A percentile compares a stretch with the other conserved stretches of the same genome.
These are phyloP conservation scores for Tricholoma hemisulphureum DNA, from an alignment of 768 basidiomycete genomes.

Conservation along the genomic window DNA sequence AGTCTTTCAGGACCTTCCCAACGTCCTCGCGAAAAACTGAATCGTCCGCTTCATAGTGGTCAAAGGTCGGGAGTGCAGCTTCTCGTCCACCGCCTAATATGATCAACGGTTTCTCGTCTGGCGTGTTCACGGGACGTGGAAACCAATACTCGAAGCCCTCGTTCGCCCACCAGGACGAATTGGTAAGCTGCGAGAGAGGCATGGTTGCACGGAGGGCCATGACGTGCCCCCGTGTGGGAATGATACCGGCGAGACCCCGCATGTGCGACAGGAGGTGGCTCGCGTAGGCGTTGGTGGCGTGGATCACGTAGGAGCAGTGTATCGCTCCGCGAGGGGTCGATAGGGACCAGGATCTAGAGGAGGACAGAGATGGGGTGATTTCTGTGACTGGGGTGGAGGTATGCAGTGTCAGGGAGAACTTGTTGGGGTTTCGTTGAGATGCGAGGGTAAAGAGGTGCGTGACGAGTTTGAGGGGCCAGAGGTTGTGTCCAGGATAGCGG, in stretches of 20 bases:
- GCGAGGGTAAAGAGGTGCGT: slow-evolving; percentile 57
- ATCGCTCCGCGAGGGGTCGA: slow-evolving; percentile 65
- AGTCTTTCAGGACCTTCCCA: slow-evolving; percentile 50
- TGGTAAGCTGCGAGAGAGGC: slow-evolving; percentile 37
- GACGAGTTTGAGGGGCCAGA: slow-evolving; percentile 84
- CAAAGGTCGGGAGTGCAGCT: slow-evolving; percentile 40
- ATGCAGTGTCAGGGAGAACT: slow-evolving; percentile 54
- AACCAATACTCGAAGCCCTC: slow-evolving; percentile 79
- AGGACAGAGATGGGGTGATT: slow-evolving; percentile 25
- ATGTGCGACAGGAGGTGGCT: slow-evolving; percentile 73
- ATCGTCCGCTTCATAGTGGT: slow-evolving; percentile 59
- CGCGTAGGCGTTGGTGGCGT: slow-evolving; percentile 86
- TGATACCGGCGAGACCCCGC: slow-evolving; percentile 49
- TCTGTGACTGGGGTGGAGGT: slow-evolving; percentile 70
- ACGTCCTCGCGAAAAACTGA: slow-evolving; percentile 46
- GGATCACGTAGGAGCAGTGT: slow-evolving; percentile 63
- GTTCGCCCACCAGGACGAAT: slow-evolving; percentile 47
- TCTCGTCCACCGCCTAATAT: slow-evolving; percentile 74
- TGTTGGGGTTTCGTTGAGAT: slow-evolving; percentile 19
- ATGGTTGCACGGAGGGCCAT: slow-evolving; percentile 42
- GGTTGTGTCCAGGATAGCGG: slow-evolving; percentile 54
- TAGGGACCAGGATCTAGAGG: slow-evolving; percentile 47
- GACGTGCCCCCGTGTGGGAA: slow-evolving; percentile 75
- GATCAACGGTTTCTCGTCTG: slow-evolving; percentile 49
- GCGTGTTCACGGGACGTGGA: slow-evolving; percentile 48